Evolutionary conservation across 345 rosid species (phyloP).

Genomic region (Cochlearia excelsa): DNA sequence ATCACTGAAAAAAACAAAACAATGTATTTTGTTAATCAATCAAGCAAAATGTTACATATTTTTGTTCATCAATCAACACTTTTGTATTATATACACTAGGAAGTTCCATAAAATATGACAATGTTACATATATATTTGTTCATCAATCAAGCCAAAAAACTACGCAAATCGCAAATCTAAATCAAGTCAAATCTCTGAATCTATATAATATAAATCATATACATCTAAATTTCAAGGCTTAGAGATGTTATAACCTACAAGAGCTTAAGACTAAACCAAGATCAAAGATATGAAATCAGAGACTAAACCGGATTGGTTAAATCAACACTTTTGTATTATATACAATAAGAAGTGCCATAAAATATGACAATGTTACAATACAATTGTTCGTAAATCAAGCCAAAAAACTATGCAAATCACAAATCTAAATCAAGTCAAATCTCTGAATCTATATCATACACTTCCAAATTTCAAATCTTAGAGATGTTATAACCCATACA

Average conservation of each 20-base stretch:
- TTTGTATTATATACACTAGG: too few species aligned
- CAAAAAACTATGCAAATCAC: not conserved
- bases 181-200: not conserved
- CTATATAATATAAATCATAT: not conserved
- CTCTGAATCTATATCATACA: not conserved
- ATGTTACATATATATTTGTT: too few species aligned
- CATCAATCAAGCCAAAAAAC: not conserved
- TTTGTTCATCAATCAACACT: too few species aligned
- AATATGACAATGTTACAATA: too few species aligned
- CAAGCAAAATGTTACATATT: not conserved
- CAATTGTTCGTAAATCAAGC: too few species aligned
- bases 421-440: not conserved
- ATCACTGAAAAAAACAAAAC: conserved; percentile 52
- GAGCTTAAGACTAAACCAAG: not conserved
- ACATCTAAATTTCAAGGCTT: not conserved
- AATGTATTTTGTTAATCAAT: not conserved
- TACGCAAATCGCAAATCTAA: conserved; percentile 5
- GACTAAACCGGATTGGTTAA: conserved; percentile 14
- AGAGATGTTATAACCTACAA: not conserved
- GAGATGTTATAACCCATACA: not conserved
- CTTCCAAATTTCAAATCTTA: not conserved
- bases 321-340: too few species aligned
- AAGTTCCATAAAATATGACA: too few species aligned
- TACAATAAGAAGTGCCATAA: too few species aligned
- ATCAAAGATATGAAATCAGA: conserved; percentile 13